These are phyloP conservation scores for Hanseniaspora thailandica DNA, from an alignment of 805 yeast species.

Conservation along the genomic window DNA sequence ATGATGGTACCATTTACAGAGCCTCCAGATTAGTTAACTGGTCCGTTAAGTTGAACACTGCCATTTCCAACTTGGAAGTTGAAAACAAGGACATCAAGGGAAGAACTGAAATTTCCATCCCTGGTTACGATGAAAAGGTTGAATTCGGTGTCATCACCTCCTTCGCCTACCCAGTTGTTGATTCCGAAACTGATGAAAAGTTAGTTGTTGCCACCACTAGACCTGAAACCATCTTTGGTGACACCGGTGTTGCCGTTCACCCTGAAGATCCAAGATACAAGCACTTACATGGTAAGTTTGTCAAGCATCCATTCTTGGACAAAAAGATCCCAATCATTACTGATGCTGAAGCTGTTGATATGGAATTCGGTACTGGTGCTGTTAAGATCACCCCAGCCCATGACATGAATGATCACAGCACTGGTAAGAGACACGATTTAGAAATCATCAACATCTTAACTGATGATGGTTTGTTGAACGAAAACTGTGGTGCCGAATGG, in stretches of 20 bases:
- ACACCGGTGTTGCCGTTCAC: slow-evolving; percentile 94
- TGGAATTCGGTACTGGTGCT: slow-evolving; percentile 99
- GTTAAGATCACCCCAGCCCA: slow-evolving; percentile 98
- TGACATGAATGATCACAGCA: slow-evolving; percentile 90
- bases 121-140: slow-evolving; percentile 78
- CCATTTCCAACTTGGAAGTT: slow-evolving; percentile 90
- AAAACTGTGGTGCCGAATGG: slow-evolving; percentile 80
- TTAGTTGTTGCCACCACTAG: slow-evolving; percentile 93
- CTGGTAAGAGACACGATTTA: slow-evolving; percentile 87
- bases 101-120: slow-evolving; percentile 67
- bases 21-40: slow-evolving; percentile 89
- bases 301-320: slow-evolving; percentile 79
- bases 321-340: slow-evolving; percentile 77
- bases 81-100: slow-evolving; percentile 84
- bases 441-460: slow-evolving; percentile 83
- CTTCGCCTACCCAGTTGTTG: slow-evolving; percentile 80
- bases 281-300: slow-evolving; percentile 89
- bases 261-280: slow-evolving; percentile 87
- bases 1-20: slow-evolving; percentile 90
- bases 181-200: slow-evolving; percentile 55
- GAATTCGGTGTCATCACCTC: slow-evolving; percentile 97
- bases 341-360: slow-evolving; percentile 90
- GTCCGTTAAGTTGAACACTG: slow-evolving; percentile 90
- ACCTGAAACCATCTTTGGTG: slow-evolving; percentile 97
- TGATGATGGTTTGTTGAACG: slow-evolving; percentile 84